Percentiles rank a stretch among this genome's conserved stretches.
These are phyloP conservation scores for Pezicula neosporulosa DNA, from an alignment of 2,329 filamentous ascomycete genomes.

Conservation along the genomic window DNA sequence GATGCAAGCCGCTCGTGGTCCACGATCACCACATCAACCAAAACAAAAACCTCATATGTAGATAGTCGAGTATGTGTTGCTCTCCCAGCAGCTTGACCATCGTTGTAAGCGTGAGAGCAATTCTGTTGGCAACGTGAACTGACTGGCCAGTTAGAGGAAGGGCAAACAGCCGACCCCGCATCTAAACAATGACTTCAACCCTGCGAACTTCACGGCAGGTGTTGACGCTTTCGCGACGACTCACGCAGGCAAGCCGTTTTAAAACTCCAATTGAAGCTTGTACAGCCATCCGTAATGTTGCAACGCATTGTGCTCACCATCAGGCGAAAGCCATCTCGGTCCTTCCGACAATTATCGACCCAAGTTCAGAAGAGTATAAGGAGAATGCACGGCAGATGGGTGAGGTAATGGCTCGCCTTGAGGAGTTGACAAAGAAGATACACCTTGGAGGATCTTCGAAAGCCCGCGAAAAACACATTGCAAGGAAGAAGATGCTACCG, in stretches of 20 bases:
- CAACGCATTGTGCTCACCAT: constrained; percentile 76
- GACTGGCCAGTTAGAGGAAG: neutral
- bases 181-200: constrained; percentile 40
- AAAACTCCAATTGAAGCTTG: constrained; percentile 16
- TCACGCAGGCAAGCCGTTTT: constrained; percentile 28
- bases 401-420: constrained; percentile 65
- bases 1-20: no score
- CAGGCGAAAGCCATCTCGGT: constrained; percentile 82
- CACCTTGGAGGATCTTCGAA: constrained; percentile 77
- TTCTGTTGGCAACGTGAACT: neutral
- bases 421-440: constrained; percentile 66
- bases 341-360: constrained; percentile 73
- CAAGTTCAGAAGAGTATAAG: constrained; percentile 71
- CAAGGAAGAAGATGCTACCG: constrained; percentile 90
- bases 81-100: constrained; percentile 10
- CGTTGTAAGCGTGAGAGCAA: no score
- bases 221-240: constrained; percentile 40
- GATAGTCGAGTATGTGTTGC: constrained; percentile 8
- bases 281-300: constrained; percentile 37
- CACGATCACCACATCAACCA: no score
- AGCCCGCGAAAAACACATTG: constrained; percentile 81
- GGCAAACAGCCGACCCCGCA: neutral
- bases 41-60: constrained; percentile 9
- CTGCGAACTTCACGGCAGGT: constrained; percentile 43
- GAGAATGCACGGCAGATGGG: constrained; percentile 79